Percentiles rank a stretch among this genome's conserved stretches.
Conservation (phyloP, 345 rosid species). For the rapeseed (Brassica napus) region DNA sequence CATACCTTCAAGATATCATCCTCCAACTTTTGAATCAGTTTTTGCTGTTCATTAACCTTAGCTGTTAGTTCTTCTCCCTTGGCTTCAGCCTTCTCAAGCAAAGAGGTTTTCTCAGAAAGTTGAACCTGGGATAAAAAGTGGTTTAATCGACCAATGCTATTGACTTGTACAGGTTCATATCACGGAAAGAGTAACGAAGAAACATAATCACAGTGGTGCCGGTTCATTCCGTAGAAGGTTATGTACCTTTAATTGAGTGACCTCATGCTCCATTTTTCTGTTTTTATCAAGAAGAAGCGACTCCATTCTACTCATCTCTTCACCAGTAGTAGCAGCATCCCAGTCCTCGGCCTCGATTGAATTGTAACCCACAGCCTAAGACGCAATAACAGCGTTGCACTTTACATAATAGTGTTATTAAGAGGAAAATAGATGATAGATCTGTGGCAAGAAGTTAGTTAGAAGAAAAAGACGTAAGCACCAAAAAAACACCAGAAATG, state of each 20-base stretch:
- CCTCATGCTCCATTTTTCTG: slow-evolving; percentile 94
- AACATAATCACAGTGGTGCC: slow-evolving; percentile 10
- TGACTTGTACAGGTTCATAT: neutral
- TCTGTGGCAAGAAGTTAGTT: neutral
- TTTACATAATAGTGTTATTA: slow-evolving; percentile 9
- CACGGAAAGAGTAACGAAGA: slow-evolving; percentile 13
- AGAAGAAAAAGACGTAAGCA: neutral
- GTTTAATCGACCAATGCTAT: slow-evolving; percentile 10
- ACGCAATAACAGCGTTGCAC: slow-evolving; percentile 17
- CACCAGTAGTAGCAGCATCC: slow-evolving; percentile 91
- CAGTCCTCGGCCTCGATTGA: slow-evolving; percentile 99
- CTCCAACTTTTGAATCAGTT: slow-evolving; percentile 89
- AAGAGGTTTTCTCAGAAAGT: slow-evolving; percentile 73
- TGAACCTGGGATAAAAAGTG: slow-evolving; percentile 55
- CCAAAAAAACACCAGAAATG: neutral
- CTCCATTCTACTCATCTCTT: slow-evolving; percentile 99
- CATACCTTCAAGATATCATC: slow-evolving; percentile 92
- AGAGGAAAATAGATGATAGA: slow-evolving; percentile 3
- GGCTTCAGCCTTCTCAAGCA: slow-evolving; percentile 75
- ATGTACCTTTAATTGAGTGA: slow-evolving; percentile 84
- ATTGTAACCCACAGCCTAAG: slow-evolving; percentile 94
- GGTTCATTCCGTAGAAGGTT: slow-evolving; percentile 4
- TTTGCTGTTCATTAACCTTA: slow-evolving; percentile 77
- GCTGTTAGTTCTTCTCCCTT: slow-evolving; percentile 70
- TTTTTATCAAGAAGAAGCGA: slow-evolving; percentile 98